Base-by-base conservation (phyloP, 2,329 filamentous ascomycete genomes). In the Diaporthe sp. region DNA sequence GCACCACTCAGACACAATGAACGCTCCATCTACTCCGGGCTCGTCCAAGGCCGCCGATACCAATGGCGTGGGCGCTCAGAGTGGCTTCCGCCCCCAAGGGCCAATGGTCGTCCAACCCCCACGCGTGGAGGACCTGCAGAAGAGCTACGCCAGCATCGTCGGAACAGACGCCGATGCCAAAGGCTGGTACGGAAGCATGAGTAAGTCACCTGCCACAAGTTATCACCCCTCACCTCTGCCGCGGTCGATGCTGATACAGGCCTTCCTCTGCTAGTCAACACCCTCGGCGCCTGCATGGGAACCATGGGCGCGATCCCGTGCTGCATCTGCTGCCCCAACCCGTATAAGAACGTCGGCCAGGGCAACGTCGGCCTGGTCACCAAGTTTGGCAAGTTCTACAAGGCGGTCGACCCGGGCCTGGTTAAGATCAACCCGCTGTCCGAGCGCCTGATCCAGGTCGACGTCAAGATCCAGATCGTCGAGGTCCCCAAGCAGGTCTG, bases 381-480 rank as follows among this genome's bases (percentile, higher is more conserved):
- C 81, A 97, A 96, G 85, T 99, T 99, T 78, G 97, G 97, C 80
- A 89, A 92, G 77, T 98, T 99, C 86, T 94, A 97, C 84, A 94
- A 96, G 84, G 95, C 97, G 15, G 96, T 98, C 78, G 97, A 99
- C 83, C 97, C 97, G 3, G 97, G 97, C 82, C 92, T 99, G 42
- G 95, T 98, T 84, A 97, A 97, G 88, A 92, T 99, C 88, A 99
- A 99, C 86, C 96, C 96, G 4, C 91, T 98, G 71, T 96, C 94
- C 80, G 97, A 99, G 88, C 91, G 89, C 74, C 89, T 99, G 55
- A 93, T 95, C 78, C 94, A 97, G 80, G 93, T 99, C 82, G 97
- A 99, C 83, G 97, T 99, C 86, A 99, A 98, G 92, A 98, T 98
- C 79, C 97, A 99, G 86, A 98, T 98, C 78, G 95, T 97, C 83